These are phyloP conservation scores for Lycium barbarum DNA, from an alignment of 257 asterid genomes.

Conservation along the genomic window DNA sequence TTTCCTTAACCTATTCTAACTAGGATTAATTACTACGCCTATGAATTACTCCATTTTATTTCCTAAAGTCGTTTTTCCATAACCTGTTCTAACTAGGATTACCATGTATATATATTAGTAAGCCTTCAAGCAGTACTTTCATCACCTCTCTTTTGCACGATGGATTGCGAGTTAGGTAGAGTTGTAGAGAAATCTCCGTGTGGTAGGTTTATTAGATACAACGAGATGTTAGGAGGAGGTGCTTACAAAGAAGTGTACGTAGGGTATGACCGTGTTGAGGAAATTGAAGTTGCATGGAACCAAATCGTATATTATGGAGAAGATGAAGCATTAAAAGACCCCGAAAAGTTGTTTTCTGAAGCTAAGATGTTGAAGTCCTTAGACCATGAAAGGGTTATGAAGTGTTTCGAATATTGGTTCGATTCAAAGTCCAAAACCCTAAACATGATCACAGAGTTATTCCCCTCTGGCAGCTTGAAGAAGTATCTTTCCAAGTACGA, in stretches of 20 bases:
- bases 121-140: too few relatives aligned
- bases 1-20: too few relatives aligned
- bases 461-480: conserved; percentile 47
- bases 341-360: conserved; percentile 36
- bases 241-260: conserved; percentile 46
- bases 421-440: conserved; percentile 37
- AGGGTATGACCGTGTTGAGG: conserved; percentile 41
- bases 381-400: conserved; percentile 48
- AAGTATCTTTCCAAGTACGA: background rate
- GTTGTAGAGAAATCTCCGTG: background rate
- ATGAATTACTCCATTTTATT: too few relatives aligned
- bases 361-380: conserved; percentile 44
- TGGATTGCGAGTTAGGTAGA: background rate
- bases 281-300: conserved; percentile 50
- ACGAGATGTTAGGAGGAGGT: background rate
- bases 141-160: too few relatives aligned
- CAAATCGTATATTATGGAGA: conserved; percentile 38
- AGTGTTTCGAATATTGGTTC: conserved; percentile 49
- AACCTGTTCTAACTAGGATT: too few relatives aligned
- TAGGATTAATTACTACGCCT: too few relatives aligned
- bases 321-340: background rate
- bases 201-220: background rate
- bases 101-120: too few relatives aligned
- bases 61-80: too few relatives aligned
- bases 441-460: conserved; percentile 50